Conservation (phyloP, 2,329 filamentous ascomycete species). For the Xylariomycetidae sp. region DNA sequence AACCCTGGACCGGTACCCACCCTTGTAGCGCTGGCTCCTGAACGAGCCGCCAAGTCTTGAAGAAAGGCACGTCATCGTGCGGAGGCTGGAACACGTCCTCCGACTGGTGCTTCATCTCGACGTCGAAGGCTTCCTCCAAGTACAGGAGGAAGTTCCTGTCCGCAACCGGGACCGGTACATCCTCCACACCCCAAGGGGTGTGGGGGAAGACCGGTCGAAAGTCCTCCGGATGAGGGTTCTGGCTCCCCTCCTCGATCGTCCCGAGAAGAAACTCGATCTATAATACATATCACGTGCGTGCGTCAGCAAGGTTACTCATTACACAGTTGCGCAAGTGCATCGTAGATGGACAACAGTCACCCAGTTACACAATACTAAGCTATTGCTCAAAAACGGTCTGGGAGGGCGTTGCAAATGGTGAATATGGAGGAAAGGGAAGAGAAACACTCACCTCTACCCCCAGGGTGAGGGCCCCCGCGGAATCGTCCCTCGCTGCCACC, state of each 20-base stretch:
- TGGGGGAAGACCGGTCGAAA: not conserved
- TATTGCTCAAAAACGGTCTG: too few species aligned
- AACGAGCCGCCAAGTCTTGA: slow-evolving; percentile 18
- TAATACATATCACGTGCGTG: too few species aligned
- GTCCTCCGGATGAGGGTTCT: slow-evolving; percentile 12
- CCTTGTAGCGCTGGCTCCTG: slow-evolving; percentile 9
- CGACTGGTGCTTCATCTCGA: not conserved
- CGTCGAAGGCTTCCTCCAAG: not conserved
- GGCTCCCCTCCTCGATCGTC: not conserved
- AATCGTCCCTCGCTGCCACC: too few species aligned
- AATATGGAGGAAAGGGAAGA: too few species aligned
- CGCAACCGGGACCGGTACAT: too few species aligned
- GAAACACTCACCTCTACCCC: too few species aligned
- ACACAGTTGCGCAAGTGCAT: too few species aligned
- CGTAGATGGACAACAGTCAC: too few species aligned
- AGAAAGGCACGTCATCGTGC: slow-evolving; percentile 10
- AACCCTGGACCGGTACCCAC: not conserved
- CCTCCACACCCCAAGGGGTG: too few species aligned
- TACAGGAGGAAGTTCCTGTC: not conserved
- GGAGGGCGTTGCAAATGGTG: too few species aligned
- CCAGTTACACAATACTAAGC: too few species aligned
- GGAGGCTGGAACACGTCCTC: slow-evolving; percentile 13
- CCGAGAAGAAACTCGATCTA: slow-evolving; percentile 23
- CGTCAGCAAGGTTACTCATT: too few species aligned
- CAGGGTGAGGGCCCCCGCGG: slow-evolving; percentile 14